Evolutionary conservation across 305 asterid species (phyloP).

Genomic region (Solanum hybrid): DNA sequence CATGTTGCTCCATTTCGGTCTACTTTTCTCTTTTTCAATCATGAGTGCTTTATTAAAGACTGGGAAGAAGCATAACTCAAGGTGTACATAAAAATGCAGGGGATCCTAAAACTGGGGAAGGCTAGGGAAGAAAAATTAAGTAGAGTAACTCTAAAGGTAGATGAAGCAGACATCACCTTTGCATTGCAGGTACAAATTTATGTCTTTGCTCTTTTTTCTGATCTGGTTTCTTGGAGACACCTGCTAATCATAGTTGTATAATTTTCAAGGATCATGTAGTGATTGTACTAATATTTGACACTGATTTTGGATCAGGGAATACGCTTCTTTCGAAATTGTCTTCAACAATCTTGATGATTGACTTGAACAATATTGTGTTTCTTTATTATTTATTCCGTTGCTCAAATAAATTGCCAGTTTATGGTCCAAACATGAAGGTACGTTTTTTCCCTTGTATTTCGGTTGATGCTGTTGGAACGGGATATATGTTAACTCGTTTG

Average conservation of each 20-base stretch:
- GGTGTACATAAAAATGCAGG: conserved; percentile 41
- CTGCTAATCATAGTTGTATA: not conserved
- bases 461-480: not conserved
- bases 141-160: conserved; percentile 65
- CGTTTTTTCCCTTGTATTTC: not conserved
- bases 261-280: not conserved
- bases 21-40: not conserved
- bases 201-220: not conserved
- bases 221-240: not conserved
- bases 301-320: conserved; percentile 43
- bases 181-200: conserved; percentile 61
- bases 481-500: not conserved
- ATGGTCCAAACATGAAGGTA: not conserved
- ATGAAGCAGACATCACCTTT: conserved; percentile 63
- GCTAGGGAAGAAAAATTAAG: conserved; percentile 71
- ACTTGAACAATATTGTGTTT: not conserved
- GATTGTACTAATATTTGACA: not conserved
- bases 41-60: not conserved
- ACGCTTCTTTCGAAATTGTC: conserved; percentile 84
- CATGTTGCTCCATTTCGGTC: not conserved
- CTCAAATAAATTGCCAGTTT: not conserved
- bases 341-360: conserved; percentile 31
- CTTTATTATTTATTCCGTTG: not conserved
- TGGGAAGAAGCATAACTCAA: not conserved
- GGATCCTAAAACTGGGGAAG: conserved; percentile 76